Evolutionary conservation across 208 protist genomes (phyloP), one percentile per base, ranked within the genome.

Genomic region (Crithidia thermophila): DNA sequence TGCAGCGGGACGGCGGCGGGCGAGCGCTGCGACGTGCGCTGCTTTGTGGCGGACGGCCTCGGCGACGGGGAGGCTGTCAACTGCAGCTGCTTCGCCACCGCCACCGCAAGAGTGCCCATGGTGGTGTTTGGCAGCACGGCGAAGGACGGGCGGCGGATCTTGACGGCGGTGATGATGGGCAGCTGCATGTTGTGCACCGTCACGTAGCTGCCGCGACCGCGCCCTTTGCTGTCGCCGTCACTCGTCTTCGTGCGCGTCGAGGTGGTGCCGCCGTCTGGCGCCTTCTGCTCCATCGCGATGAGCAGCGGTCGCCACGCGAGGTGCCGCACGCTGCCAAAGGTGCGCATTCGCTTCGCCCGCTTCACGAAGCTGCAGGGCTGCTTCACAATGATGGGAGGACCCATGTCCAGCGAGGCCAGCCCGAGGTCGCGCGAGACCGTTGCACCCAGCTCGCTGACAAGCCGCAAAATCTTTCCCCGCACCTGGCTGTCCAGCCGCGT

Each of bases 391-490:
- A 77, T 46, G 16, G 57, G 62, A 6, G 70, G 50, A 16, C 59
- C 59, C 23, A 79, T 30, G 45, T 72, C 65, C 10, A 72, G 25
- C 11, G 55, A 51, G 49, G 79, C 45, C 9, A 85, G 65, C 16
- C 79, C 79, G 23, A 85, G 60, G 30, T 75, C 60, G 43, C 77
- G 74, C 16, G 61, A 76, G 20, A 85, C 76, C 0, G 62, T 62
- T 2, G 60, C 49, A n/a, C 61, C 65, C 20, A 84, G 59, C 43
- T 77, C 72, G 13, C 58, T 49, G 27, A 46, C 55, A 18, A 81
- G 69, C 1, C 25, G 37, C 14, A 59, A 23, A 18, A 86, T 52
- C 53, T 82, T 73, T 1, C 57, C 75, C 20, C 63, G 67, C 30
- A 60, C 28, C 18, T 25, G 45, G 58, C 49, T 55, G 58, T 57